These are phyloP conservation scores for Microbotryum silenes-acaulis DNA, from an alignment of 1,284 basidiomycete genomes.

Conservation along the genomic window DNA sequence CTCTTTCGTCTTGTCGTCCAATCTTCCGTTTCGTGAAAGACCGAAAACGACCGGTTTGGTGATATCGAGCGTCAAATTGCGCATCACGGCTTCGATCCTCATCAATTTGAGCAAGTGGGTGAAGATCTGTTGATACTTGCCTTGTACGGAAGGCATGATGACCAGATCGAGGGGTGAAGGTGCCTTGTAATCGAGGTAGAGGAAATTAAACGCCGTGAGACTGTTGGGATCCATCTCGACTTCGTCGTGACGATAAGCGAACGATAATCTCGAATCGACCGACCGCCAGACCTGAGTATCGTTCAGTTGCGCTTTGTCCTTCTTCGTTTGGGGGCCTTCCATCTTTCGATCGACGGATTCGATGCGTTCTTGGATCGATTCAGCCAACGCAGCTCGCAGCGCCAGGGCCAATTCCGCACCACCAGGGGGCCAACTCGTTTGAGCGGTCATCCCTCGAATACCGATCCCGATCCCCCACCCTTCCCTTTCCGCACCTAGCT, in stretches of 20 bases:
- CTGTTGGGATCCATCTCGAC: slow-evolving; percentile 3
- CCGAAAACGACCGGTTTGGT: background rate
- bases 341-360: background rate
- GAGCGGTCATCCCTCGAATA: slow-evolving; percentile 1
- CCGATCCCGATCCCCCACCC: slow-evolving; percentile 2
- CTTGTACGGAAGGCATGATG: slow-evolving; percentile 1
- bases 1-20: background rate
- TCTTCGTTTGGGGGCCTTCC: too few species aligned
- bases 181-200: slow-evolving; percentile 6
- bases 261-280: background rate
- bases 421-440: slow-evolving; percentile 5
- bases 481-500: background rate
- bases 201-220: slow-evolving; percentile 8
- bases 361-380: background rate
- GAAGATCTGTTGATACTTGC: slow-evolving; percentile 9
- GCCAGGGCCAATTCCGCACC: slow-evolving; percentile 1
- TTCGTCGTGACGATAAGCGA: slow-evolving; percentile 1
- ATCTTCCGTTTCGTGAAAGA: background rate
- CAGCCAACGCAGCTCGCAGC: slow-evolving; percentile 1
- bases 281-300: background rate
- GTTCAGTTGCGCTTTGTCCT: background rate
- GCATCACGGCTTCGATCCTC: slow-evolving; percentile 5
- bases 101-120: slow-evolving; percentile 3
- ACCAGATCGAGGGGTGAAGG: slow-evolving; percentile 8
- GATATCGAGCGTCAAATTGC: background rate